Evolutionary conservation across 1,284 basidiomycete genomes (phyloP), one percentile per base, ranked within the genome.

Genomic region (Boletus albobrunnescens): DNA sequence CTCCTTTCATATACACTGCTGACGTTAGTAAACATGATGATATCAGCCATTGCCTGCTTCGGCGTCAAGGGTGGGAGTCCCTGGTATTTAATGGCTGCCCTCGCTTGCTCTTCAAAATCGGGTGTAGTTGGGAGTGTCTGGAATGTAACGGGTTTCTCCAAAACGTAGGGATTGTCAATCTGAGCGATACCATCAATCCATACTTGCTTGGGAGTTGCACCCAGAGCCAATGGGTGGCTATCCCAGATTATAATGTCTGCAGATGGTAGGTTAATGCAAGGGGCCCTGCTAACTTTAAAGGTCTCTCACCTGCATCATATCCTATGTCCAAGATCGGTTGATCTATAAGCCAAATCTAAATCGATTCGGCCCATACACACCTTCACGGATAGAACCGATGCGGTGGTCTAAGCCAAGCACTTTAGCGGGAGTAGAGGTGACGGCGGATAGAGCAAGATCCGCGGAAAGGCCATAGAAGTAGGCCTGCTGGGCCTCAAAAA

Each of bases 401-500:
- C 93, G 77, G 64, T 96, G 91, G 49, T 83, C 84, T 48, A 88
- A 71, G 1, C 92, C 93, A 50, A 91, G 72, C 2, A 84, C 76
- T 31, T 74, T 76, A 1, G 93, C 91, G 2, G 93, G 83, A 11
- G 83, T 86, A 1, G 84, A 81, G 0, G 83, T 95, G 14, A 95
- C 84, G 3, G 88, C 74, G 4, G 82, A 74, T 10, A 93, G 67
- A 6, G 86, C 84, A 23, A 84, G 65, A 53, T 83, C 72, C 11
- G 69, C 65, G 1, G 77, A 65, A 31, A 87, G 68, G 10, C 82
- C 81, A 56, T 82, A 94, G 62, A 87, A 87, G 59, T 93, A 83
- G 2, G 87, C 91, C 64, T 94, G 90, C 47, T 91, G 88, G 0
- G 93, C 92, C 67, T 96, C 92, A 59, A 83, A 84, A 3, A 92